Conservation (phyloP, 208 protist species). For the Leishmania mexicana region DNA sequence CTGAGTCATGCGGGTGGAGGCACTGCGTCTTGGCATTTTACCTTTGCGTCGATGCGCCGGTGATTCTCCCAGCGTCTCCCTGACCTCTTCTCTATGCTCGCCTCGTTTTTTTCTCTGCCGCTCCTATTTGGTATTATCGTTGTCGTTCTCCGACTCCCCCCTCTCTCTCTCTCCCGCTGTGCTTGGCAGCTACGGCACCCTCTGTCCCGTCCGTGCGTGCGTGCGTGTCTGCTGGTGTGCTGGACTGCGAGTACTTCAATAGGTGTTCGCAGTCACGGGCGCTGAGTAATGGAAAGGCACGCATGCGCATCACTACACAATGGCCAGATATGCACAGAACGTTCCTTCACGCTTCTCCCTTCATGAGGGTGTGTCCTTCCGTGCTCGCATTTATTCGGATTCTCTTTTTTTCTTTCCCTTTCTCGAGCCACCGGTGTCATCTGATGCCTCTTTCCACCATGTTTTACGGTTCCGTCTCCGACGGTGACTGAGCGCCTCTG, state of each 20-base stretch:
- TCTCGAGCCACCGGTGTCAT: neutral
- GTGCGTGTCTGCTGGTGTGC: constrained; percentile 1
- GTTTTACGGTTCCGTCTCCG: neutral
- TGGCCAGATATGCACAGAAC: neutral
- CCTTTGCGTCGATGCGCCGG: neutral
- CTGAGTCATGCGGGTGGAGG: neutral
- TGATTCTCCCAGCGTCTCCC: neutral
- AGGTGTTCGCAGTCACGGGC: neutral
- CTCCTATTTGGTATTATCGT: neutral
- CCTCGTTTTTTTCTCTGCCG: neutral
- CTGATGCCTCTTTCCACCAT: neutral
- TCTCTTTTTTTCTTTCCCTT: neutral
- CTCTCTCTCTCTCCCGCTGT: neutral
- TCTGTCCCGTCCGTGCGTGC: neutral
- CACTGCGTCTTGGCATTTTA: neutral
- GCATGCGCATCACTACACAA: neutral
- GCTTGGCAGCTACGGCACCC: neutral
- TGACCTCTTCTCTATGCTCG: neutral
- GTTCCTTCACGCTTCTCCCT: neutral
- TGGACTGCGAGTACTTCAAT: neutral
- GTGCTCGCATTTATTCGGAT: neutral
- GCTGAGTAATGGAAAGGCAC: neutral
- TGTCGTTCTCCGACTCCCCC: neutral
- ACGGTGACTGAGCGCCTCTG: neutral
- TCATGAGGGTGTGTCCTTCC: neutral